Evolutionary conservation across 202 grass and related monocot genomes (phyloP), one percentile per base, ranked within the genome.

Genomic region (Hordeum pubiflorum): DNA sequence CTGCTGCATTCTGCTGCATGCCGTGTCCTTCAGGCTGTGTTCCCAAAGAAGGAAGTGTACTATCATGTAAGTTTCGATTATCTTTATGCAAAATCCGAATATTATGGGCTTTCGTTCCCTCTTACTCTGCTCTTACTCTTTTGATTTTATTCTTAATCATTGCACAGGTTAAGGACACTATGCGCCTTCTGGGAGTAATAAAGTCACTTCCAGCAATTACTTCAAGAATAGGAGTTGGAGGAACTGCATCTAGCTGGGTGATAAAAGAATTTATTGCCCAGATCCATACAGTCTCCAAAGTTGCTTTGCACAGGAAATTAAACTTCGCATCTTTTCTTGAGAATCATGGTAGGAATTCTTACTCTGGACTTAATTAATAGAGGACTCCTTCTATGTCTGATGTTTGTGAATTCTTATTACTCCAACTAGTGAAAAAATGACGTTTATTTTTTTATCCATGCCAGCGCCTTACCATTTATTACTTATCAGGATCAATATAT

Each of bases 191-290:
- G 20, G 92, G 95, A 73, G 95, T 92, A 75, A 86, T 94, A 77
- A 91, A 93, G 75, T 94, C 92, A 73, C 84, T 98, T 65, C 92
- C 95, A 69, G 76, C 82, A 76, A 89, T 98, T 77, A 93, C 71
- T 71, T 93, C 92, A 89, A 92, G 95, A 93, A 89, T 92, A 79
- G 95, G 95, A 73, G 86, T 92, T 82, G 95, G 95, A 79, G 92
- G 95, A 78, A 76, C 95, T 84, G 89, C 92, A 80, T 94, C 95
- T 76, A 86, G 84, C 36, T 97, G 95, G 92, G 92, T 97, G 80
- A 88, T 91, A 82, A 94, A 92, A 85, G 95, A 97, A 76, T 97
- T 97, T 83, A 91, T 92, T 80, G 86, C 88, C 73, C 95, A 97
- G 80, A 93, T 94, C 66, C 90, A 93, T 84, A 91, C 92, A 37